Evolutionary conservation across 148 eudicot species (phyloP).

Genomic region (Chenopodium suecicum): DNA sequence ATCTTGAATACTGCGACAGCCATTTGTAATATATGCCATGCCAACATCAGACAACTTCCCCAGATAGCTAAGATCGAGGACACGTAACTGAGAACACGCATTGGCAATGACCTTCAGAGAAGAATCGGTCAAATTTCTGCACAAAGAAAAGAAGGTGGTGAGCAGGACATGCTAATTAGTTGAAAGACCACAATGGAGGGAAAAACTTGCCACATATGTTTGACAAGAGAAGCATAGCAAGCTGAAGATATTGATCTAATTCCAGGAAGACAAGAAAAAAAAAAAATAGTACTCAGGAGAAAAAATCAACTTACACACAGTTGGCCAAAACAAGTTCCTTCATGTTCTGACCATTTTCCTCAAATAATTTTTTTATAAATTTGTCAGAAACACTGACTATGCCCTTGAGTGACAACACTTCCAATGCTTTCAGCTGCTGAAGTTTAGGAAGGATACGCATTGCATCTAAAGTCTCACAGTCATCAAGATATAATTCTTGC

Average conservation of each 20-base stretch:
- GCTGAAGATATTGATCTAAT: not conserved
- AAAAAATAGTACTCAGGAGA: not conserved
- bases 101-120: slow-evolving; percentile 60
- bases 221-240: not conserved
- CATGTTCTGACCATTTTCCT: slow-evolving; percentile 51
- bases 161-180: slow-evolving; percentile 4
- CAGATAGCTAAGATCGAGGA: slow-evolving; percentile 62
- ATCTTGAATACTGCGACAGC: slow-evolving; percentile 50
- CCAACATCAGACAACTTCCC: slow-evolving; percentile 63
- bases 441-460: slow-evolving; percentile 63
- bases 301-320: slow-evolving; percentile 54
- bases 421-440: slow-evolving; percentile 47
- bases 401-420: slow-evolving; percentile 71
- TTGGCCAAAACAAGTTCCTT: slow-evolving; percentile 73
- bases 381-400: slow-evolving; percentile 57
- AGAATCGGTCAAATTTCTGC: slow-evolving; percentile 79
- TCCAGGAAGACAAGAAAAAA: not conserved
- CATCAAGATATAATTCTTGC: slow-evolving; percentile 74
- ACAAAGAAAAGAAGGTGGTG: slow-evolving; percentile 22
- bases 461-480: slow-evolving; percentile 62
- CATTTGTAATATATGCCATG: slow-evolving; percentile 73
- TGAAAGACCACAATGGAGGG: not conserved
- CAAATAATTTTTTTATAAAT: slow-evolving; percentile 48
- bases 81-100: slow-evolving; percentile 56
- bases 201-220: not conserved